Percentiles rank a stretch among this genome's conserved stretches.
Evolutionary conservation across 2,329 filamentous ascomycete species (phyloP).

Genomic region (Nothopassalora personata): DNA sequence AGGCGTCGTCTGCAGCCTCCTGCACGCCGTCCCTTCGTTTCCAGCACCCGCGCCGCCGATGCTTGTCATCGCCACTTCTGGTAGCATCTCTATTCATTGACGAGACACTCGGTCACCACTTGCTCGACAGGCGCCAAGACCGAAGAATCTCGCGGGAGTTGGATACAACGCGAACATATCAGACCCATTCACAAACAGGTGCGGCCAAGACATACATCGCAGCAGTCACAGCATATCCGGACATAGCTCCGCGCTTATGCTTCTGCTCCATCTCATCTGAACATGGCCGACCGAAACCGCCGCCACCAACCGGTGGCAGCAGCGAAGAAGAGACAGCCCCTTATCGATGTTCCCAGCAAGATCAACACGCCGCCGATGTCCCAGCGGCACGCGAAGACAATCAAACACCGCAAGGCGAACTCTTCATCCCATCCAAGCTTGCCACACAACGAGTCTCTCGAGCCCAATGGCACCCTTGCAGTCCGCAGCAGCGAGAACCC

Average conservation of each 20-base stretch:
- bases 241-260: slow-evolving; percentile 7
- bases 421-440: slow-evolving; percentile 20
- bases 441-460: slow-evolving; percentile 43
- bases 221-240: slow-evolving; percentile 3
- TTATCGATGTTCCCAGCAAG: slow-evolving; percentile 27
- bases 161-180: slow-evolving; percentile 17
- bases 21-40: slow-evolving; percentile 19
- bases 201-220: slow-evolving; percentile 1
- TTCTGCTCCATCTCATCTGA: slow-evolving; percentile 1
- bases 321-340: slow-evolving; percentile 26
- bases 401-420: slow-evolving; percentile 15
- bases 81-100: slow-evolving; percentile 21
- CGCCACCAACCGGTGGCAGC: slow-evolving; percentile 7
- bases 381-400: slow-evolving; percentile 11
- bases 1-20: slow-evolving; percentile 7
- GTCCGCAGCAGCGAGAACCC: slow-evolving; percentile 34
- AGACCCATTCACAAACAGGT: slow-evolving; percentile 6
- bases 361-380: slow-evolving; percentile 27
- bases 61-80: slow-evolving; percentile 5
- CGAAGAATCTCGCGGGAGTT: slow-evolving; percentile 10
- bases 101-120: slow-evolving; percentile 3
- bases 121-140: slow-evolving; percentile 2
- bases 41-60: slow-evolving; percentile 7
- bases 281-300: slow-evolving; percentile 31
- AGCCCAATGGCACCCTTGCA: slow-evolving; percentile 40